A percentile compares a stretch with the other conserved stretches of the same genome.
Conservation (phyloP, 106 monocot genomes). For the Hemerocallis citrina region DNA sequence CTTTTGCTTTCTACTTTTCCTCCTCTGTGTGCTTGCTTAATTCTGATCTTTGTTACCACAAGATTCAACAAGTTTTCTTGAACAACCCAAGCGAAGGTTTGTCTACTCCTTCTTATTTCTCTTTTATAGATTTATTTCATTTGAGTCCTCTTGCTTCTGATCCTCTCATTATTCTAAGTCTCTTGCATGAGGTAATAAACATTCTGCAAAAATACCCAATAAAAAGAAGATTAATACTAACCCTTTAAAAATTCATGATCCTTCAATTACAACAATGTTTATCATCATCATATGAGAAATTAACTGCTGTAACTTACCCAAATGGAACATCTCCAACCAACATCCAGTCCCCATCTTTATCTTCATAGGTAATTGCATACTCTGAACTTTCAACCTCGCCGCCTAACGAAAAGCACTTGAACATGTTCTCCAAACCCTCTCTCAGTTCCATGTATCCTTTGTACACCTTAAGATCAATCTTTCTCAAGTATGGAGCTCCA, state of each 20-base stretch:
- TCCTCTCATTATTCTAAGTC: slow-evolving; percentile 24
- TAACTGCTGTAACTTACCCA: slow-evolving; percentile 7
- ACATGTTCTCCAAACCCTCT: slow-evolving; percentile 57
- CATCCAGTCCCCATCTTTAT: slow-evolving; percentile 40
- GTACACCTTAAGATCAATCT: slow-evolving; percentile 64
- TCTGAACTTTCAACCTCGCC: slow-evolving; percentile 15
- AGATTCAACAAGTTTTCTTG: background rate
- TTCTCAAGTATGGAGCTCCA: slow-evolving; percentile 86
- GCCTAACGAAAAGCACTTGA: slow-evolving; percentile 42
- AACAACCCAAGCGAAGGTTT: background rate
- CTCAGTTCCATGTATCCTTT: slow-evolving; percentile 69
- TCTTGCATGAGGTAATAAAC: slow-evolving; percentile 22
- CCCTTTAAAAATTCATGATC: too few relatives aligned
- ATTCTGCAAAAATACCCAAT: slow-evolving; percentile 5
- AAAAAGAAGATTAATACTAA: too few relatives aligned
- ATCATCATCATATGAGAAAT: too few relatives aligned
- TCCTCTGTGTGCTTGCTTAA: too few relatives aligned
- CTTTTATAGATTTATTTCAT: slow-evolving; percentile 8
- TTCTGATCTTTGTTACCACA: too few relatives aligned
- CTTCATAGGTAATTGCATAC: slow-evolving; percentile 29
- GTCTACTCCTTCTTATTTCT: background rate
- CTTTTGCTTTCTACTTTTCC: too few relatives aligned
- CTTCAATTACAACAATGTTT: too few relatives aligned
- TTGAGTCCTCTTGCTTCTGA: slow-evolving; percentile 14
- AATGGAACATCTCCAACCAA: slow-evolving; percentile 44